Evolutionary conservation across 2,329 filamentous ascomycete species (phyloP), one percentile per base, ranked within the genome.

Genomic region (Dactylellina drechsleri): DNA sequence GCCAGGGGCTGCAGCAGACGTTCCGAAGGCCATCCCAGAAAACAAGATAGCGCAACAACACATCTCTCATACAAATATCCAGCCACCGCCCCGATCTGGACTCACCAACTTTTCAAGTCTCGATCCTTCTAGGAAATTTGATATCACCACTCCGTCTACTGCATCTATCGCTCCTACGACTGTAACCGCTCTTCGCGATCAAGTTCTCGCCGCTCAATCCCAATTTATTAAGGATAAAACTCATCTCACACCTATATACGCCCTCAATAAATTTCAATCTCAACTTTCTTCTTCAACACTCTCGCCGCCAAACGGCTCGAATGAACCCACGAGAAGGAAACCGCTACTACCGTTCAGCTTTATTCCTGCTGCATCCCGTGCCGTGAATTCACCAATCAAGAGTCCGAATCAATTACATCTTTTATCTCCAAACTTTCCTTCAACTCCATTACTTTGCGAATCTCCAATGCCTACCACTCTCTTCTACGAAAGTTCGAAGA

Each of bases 281-380:
- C 47, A 52, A 52, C 18, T 18, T 56, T 28, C 26, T 6, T 26
- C 36, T 13, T 45, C 61, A 60, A 8, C 53, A 45, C 13, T 26
- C 23, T 45, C 65, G 71, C 71, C 71, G 64, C 71, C 31, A 47
- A 68, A 68, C 58, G 71, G 71, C 57, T 75, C 71, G 71, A 43
- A 75, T 75, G 71, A 68, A 68, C 71, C 71, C 64, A 75, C 65
- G 64, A 64, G 64, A 53, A 75, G 68, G 64, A 75, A 67, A 67
- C 71, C 71, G 50, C 53, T 75, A 61, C 61, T 75, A 28, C 71
- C 71, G 53, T 75, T 75, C 64, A 75, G 71, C 64, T 75, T 75
- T 65, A 75, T 75, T 58, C 71, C 71, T 75, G 71, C 71, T 58
- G 45, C 71, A 75, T 26, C 71, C 71, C 71, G 71, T 75, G 36